Conservation (phyloP, 306 rosid species). For the Citrullus colocynthis region DNA sequence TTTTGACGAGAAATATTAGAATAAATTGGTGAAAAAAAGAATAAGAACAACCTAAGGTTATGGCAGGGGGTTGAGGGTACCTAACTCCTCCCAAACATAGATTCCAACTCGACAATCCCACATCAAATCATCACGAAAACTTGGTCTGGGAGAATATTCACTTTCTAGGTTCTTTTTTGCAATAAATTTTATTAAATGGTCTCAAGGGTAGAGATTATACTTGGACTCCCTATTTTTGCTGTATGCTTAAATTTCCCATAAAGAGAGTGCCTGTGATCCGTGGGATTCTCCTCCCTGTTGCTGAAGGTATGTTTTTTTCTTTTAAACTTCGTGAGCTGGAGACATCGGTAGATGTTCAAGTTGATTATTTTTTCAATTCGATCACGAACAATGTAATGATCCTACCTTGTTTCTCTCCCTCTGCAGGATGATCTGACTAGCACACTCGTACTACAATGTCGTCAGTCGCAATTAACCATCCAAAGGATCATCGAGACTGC, state of each 20-base stretch:
- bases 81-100: neutral
- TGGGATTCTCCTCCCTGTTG: neutral
- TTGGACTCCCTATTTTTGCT: neutral
- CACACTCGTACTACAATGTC: constrained; percentile 86
- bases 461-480: constrained; percentile 48
- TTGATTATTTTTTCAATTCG: neutral
- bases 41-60: neutral
- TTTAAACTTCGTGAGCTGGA: neutral
- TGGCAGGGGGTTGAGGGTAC: neutral
- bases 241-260: constrained; percentile 2
- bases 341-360: neutral
- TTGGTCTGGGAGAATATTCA: neutral
- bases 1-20: neutral
- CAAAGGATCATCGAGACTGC: constrained; percentile 70
- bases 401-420: neutral
- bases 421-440: constrained; percentile 80
- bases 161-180: neutral
- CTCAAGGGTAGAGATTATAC: neutral
- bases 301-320: neutral
- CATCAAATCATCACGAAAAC: neutral
- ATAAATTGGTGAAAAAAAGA: neutral
- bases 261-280: neutral
- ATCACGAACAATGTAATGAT: neutral
- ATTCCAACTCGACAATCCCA: neutral
- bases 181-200: neutral